phyloP scores from a whole-genome alignment of 768 basidiomycete species.

The Strobilomyces echinocephalus region DNA sequence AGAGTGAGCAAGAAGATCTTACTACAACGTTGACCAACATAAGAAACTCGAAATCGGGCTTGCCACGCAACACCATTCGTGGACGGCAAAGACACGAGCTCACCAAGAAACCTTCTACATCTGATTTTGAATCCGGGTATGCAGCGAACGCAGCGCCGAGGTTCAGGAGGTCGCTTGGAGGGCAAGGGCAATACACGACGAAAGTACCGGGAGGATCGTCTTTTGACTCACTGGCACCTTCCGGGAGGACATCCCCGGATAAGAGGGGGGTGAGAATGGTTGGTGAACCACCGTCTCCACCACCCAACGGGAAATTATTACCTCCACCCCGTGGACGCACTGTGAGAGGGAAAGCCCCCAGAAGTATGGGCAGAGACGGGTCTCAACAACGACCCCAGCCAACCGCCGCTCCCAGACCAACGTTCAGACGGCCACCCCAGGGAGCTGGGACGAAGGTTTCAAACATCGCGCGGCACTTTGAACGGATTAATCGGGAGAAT shows the following conservation, averaged over 20 bases:
- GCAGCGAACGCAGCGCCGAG: slow-evolving; percentile 87
- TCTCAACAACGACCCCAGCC: slow-evolving; percentile 40
- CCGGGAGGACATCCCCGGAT: slow-evolving; percentile 70
- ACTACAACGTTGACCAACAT: slow-evolving; percentile 23
- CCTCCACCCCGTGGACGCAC: slow-evolving; percentile 32
- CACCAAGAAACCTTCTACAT: slow-evolving; percentile 55
- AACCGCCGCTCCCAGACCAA: slow-evolving; percentile 38
- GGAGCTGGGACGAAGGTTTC: slow-evolving; percentile 68
- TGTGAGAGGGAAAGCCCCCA: slow-evolving; percentile 35
- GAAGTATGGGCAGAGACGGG: slow-evolving; percentile 35
- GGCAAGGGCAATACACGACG: slow-evolving; percentile 40
- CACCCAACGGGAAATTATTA: slow-evolving; percentile 18
- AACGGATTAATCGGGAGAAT: slow-evolving; percentile 70
- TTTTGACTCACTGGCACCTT: slow-evolving; percentile 55
- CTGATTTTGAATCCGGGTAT: slow-evolving; percentile 89
- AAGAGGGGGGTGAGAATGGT: slow-evolving; percentile 43
- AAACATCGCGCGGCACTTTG: slow-evolving; percentile 87
- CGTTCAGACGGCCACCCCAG: slow-evolving; percentile 49
- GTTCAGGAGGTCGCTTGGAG: slow-evolving; percentile 49
- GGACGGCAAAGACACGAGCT: slow-evolving; percentile 46
- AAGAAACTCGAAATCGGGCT: slow-evolving; percentile 22
- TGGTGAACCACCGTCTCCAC: slow-evolving; percentile 35
- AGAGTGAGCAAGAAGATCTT: slow-evolving; percentile 72
- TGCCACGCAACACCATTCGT: slow-evolving; percentile 37
- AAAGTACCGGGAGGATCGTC: slow-evolving; percentile 42